Evolutionary conservation across 306 rosid genomes (phyloP).

Genomic region (Gastrolobium bilobum): DNA sequence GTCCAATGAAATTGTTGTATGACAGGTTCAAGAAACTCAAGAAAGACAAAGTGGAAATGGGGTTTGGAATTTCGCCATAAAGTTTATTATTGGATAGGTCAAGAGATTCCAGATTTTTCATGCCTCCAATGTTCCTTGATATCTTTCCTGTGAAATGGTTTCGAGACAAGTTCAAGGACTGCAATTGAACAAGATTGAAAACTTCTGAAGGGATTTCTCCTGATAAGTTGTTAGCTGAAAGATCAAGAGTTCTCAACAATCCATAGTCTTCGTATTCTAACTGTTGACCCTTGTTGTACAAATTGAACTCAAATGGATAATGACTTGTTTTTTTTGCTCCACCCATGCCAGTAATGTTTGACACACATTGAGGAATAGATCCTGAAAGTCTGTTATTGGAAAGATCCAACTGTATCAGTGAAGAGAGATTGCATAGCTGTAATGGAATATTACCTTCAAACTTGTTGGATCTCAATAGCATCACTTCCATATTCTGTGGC

Average conservation of each 20-base stretch:
- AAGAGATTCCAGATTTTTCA: conserved; percentile 45
- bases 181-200: neutral
- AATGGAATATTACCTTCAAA: conserved; percentile 45
- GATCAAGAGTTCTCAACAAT: conserved; percentile 33
- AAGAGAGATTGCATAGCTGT: conserved; percentile 30
- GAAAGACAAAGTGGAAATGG: conserved; percentile 40
- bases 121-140: conserved; percentile 21
- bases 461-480: conserved; percentile 42
- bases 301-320: conserved; percentile 15
- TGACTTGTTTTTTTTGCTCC: conserved; percentile 23
- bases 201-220: conserved; percentile 41
- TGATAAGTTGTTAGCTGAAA: conserved; percentile 41
- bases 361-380: conserved; percentile 41
- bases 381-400: conserved; percentile 45
- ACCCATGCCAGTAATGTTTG: conserved; percentile 27
- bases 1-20: conserved; percentile 48
- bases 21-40: conserved; percentile 48
- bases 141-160: conserved; percentile 48
- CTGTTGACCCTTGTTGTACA: conserved; percentile 26
- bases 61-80: conserved; percentile 15
- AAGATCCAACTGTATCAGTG: conserved; percentile 42
- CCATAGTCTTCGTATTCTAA: conserved; percentile 21
- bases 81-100: conserved; percentile 40
- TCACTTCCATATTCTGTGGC: conserved; percentile 24
- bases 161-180: conserved; percentile 45